A percentile compares a stretch with the other conserved stretches of the same genome.
phyloP scores from a whole-genome alignment of 179 eudicot genomes.

The Beta lomatogona region DNA sequence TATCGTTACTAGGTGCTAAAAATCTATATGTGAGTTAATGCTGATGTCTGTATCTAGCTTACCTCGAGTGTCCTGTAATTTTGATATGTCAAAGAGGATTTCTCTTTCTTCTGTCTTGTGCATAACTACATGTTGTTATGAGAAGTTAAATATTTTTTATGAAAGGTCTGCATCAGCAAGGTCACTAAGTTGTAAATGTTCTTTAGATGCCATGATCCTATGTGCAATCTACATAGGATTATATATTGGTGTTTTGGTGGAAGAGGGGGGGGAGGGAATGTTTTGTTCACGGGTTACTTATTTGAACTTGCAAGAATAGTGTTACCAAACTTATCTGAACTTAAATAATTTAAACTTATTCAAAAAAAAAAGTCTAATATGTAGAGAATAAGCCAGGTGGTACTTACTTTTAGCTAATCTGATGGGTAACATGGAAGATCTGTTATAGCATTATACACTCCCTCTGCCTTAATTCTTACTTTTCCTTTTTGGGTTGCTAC shows the following conservation, averaged over 20 bases:
- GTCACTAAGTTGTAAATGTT: background rate
- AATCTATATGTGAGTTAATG: background rate
- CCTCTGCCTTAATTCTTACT: background rate
- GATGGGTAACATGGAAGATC: background rate
- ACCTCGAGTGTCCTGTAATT: too few species aligned
- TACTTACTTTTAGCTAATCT: background rate
- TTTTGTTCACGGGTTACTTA: background rate
- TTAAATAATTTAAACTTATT: background rate
- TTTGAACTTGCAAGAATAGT: background rate
- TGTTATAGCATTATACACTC: background rate
- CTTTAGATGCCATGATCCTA: background rate
- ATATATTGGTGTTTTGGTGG: background rate
- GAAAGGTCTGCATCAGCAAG: background rate
- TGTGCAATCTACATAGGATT: background rate
- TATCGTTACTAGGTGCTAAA: background rate
- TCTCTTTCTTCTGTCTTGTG: background rate
- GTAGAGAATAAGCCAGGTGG: background rate
- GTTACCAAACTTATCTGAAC: background rate
- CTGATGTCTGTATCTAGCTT: background rate
- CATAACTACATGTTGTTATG: background rate
- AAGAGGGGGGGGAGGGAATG: background rate
- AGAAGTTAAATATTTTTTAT: background rate
- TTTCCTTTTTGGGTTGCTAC: too few species aligned
- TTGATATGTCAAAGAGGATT: background rate
- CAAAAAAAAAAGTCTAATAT: background rate